phyloP scores from a whole-genome alignment of 2,329 filamentous ascomycete species.

The Cercospora sp. region DNA sequence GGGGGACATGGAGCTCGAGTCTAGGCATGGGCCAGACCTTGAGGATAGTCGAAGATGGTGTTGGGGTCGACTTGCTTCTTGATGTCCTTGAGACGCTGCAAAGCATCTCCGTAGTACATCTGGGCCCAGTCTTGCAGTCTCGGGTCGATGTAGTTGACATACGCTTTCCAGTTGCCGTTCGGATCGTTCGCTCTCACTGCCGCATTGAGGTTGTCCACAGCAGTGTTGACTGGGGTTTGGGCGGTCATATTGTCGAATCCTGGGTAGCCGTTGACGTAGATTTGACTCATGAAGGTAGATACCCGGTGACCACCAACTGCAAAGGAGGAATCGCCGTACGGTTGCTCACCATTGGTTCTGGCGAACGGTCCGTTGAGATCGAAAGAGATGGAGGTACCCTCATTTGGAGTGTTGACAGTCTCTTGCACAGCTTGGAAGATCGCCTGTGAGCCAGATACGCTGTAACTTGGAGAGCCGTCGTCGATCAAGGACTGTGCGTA shows the following conservation, averaged over 20 bases:
- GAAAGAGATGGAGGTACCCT: constrained; percentile 21
- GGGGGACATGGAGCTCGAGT: neutral
- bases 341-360: constrained; percentile 19
- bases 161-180: constrained; percentile 16
- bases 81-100: constrained; percentile 17
- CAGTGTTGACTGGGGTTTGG: constrained; percentile 12
- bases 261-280: constrained; percentile 21
- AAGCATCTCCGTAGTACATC: constrained; percentile 20
- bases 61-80: constrained; percentile 18
- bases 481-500: constrained; percentile 23
- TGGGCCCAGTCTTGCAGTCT: constrained; percentile 17
- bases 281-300: constrained; percentile 21
- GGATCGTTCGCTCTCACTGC: constrained; percentile 16
- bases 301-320: constrained; percentile 16
- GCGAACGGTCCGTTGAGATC: constrained; percentile 22
- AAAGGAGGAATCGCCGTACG: constrained; percentile 19
- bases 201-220: constrained; percentile 15
- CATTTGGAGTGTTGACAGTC: constrained; percentile 5
- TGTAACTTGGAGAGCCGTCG: constrained; percentile 19
- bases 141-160: constrained; percentile 27
- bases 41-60: constrained; percentile 23
- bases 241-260: constrained; percentile 14
- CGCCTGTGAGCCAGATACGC: neutral
- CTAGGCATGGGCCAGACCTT: constrained; percentile 20
- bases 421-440: constrained; percentile 21